Evolutionary conservation across 768 basidiomycete species (phyloP), one percentile per base, ranked within the genome.

Genomic region (Mycena latifolia): DNA sequence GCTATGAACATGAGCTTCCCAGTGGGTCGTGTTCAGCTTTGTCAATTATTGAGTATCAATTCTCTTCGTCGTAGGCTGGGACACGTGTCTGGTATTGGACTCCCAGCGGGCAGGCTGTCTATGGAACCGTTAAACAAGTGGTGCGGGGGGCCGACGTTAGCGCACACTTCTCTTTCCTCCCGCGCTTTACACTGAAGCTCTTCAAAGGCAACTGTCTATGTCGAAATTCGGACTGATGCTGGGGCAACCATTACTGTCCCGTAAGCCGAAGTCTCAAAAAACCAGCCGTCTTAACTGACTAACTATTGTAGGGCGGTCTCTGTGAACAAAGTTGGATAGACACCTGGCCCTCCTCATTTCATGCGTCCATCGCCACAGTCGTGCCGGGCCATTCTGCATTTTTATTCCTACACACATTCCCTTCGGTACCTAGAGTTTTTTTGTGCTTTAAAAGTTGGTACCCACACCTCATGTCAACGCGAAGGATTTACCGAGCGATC

Each of bases 1-100:
- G 85, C 87, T 89, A 91, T 91, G 90, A 92, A 91, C 82, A 82
- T 81, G n/a, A n/a, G n/a, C 65, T 88, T 86, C 76, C 85, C 86
- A 37, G 88, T 91, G 72, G 68, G 89, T 79, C 17, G 27, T 27
- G 37, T 45, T 56, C 56, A 54, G 43, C 22, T 54, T 50, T 52
- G n/a, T n/a, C n/a, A 58, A 74, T 76, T 67, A 14, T 35, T 14
- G 33, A 14, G 8, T 35, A 6, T 35, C 14, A 6, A 35, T 7
- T 64, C 58, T 24, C 43, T n/a, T 61, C 54, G 58, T 60, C 67
- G 29, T 61, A 93, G 92, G 80, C 82, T 59, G 91, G 91, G 71
- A 88, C 89, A 67, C 83, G 86, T 55, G 89, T 94, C 52, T 88
- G 87, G 72, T 93, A 86, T 80, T 91, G 89, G 86, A 81, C 81